These are phyloP conservation scores for Styphnolobium japonicum DNA, from an alignment of 306 rosid species.

Conservation along the genomic window DNA sequence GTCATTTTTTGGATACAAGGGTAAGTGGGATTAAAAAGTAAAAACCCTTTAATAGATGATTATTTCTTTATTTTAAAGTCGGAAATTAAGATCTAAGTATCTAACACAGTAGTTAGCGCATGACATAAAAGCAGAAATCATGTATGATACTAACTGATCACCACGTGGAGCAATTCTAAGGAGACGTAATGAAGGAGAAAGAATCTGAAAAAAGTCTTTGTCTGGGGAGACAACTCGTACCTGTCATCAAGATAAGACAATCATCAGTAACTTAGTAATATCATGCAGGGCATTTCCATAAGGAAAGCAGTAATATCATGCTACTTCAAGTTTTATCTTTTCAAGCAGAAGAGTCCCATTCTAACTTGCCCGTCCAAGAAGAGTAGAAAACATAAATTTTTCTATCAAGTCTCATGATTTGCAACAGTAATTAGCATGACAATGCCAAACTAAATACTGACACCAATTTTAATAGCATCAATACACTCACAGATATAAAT, in stretches of 20 bases:
- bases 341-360: neutral
- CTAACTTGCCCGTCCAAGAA: neutral
- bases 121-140: conserved; percentile 8
- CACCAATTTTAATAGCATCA: neutral
- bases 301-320: conserved; percentile 6
- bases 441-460: neutral
- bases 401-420: neutral
- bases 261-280: conserved; percentile 22
- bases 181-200: conserved; percentile 91
- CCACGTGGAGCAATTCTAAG: conserved; percentile 97
- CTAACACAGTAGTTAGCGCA: too few species aligned
- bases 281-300: conserved; percentile 6
- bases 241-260: conserved; percentile 43
- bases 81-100: too few species aligned
- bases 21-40: neutral
- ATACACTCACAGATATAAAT: neutral
- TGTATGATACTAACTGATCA: conserved; percentile 61
- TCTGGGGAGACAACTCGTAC: conserved; percentile 98
- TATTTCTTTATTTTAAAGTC: neutral
- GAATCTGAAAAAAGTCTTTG: conserved; percentile 91
- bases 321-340: neutral
- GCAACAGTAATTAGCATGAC: neutral
- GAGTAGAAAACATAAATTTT: neutral
- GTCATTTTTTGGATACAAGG: neutral
- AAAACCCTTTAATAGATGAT: neutral